These are phyloP conservation scores for Glycine latifolia DNA, from an alignment of 306 rosid species.

Conservation along the genomic window DNA sequence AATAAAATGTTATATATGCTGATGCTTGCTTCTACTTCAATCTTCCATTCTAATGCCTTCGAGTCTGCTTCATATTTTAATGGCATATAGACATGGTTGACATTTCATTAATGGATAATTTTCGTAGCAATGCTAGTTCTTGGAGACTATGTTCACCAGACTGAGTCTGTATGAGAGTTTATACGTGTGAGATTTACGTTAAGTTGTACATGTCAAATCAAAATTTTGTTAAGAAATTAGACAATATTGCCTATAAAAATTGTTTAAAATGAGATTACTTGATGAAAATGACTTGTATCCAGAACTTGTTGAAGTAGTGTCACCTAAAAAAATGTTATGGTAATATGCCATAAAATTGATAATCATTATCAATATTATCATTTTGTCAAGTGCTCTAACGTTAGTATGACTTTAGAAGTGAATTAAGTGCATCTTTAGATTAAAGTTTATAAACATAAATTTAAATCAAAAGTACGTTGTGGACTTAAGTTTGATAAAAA, in stretches of 20 bases:
- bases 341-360: background rate
- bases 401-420: background rate
- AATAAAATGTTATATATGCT: constrained; percentile 48
- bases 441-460: too few species aligned
- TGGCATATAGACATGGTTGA: background rate
- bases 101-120: background rate
- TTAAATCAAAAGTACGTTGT: too few species aligned
- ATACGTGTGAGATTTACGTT: too few species aligned
- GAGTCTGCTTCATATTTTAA: background rate
- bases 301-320: background rate
- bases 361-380: background rate
- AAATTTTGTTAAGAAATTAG: too few species aligned
- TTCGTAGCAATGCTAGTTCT: background rate
- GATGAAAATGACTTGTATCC: background rate
- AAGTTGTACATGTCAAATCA: background rate
- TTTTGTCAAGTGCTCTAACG: background rate
- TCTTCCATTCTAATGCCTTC: constrained; percentile 9
- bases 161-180: background rate
- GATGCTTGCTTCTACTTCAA: constrained; percentile 35
- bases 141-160: background rate
- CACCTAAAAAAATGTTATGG: background rate
- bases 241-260: too few species aligned
- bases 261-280: background rate
- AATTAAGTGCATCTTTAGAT: too few species aligned
- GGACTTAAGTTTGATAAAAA: too few species aligned